Evolutionary conservation across 2,329 filamentous ascomycete genomes (phyloP).

Genomic region (Colletotrichum tropicale): DNA sequence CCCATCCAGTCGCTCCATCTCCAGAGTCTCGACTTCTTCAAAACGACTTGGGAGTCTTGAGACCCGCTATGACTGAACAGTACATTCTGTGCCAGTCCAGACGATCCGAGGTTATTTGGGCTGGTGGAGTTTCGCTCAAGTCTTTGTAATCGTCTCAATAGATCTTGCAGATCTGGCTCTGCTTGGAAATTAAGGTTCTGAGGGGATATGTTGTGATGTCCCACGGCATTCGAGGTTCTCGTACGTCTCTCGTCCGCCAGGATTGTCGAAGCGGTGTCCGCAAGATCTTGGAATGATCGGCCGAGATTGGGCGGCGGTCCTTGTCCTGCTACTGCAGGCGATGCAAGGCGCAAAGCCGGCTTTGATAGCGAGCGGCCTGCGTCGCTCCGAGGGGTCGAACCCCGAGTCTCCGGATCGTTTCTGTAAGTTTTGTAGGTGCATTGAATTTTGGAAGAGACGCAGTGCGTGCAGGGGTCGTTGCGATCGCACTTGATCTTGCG

Average conservation of each 20-base stretch:
- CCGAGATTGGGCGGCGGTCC: not conserved
- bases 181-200: not conserved
- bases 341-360: not conserved
- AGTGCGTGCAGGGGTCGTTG: not conserved
- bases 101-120: rapidly evolving
- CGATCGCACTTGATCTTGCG: not conserved
- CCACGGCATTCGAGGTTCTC: not conserved
- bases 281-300: not conserved
- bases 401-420: not conserved
- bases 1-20: not conserved
- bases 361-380: not conserved
- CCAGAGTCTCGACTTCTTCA: not conserved
- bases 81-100: not conserved
- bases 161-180: not conserved
- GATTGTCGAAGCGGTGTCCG: not conserved
- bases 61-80: not conserved
- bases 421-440: not conserved
- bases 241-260: not conserved
- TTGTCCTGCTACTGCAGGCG: not conserved
- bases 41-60: not conserved
- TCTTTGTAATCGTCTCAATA: not conserved
- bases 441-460: not conserved
- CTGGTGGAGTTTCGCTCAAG: not conserved
- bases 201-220: not conserved
- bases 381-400: not conserved